Evolutionary conservation across 2,329 filamentous ascomycete genomes (phyloP).

Genomic region (Colletotrichum cordylinicola): DNA sequence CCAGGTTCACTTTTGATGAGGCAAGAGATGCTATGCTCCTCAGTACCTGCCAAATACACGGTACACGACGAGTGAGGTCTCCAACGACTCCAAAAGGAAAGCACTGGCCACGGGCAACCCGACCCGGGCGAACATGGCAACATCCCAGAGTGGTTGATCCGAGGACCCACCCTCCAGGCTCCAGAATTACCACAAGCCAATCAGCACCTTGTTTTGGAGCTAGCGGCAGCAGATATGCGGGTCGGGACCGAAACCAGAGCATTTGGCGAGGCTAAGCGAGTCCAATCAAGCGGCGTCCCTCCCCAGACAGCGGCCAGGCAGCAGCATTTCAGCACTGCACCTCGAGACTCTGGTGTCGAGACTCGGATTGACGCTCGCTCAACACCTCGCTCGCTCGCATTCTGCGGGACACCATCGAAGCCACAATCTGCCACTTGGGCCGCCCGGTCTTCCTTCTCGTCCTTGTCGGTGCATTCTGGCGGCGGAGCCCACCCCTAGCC

Average conservation of each 20-base stretch:
- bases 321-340: conserved; percentile 11
- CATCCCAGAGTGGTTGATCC: background rate
- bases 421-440: background rate
- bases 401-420: background rate
- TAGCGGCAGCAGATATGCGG: background rate
- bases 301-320: conserved; percentile 8
- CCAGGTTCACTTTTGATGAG: background rate
- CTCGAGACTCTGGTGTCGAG: background rate
- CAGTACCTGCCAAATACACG: background rate
- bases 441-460: background rate
- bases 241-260: background rate
- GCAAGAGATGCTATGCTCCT: background rate
- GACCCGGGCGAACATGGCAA: background rate
- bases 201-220: background rate
- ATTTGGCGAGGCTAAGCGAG: background rate
- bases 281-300: background rate
- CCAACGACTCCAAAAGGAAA: background rate
- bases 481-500: background rate
- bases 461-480: background rate
- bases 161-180: conserved; percentile 8
- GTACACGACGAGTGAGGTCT: background rate
- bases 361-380: background rate
- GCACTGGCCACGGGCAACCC: background rate
- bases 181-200: background rate
- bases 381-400: background rate